Percentiles rank a stretch among this genome's conserved stretches.
These are phyloP conservation scores for Zygotorulaspora chibaensis DNA, from an alignment of 805 yeast species.

Conservation along the genomic window DNA sequence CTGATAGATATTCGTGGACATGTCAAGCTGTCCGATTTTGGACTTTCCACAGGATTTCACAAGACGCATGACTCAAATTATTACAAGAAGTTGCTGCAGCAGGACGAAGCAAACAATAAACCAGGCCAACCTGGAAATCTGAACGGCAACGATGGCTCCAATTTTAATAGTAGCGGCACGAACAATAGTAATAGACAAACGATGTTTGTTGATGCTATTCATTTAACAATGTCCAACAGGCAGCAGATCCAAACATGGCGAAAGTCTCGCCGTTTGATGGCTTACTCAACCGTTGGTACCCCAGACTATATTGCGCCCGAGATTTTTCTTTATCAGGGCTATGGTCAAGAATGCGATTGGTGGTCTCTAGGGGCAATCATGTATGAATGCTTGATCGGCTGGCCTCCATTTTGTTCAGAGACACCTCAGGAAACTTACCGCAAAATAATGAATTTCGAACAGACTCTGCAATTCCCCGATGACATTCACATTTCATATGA, in stretches of 20 bases:
- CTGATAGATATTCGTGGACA: constrained; percentile 78
- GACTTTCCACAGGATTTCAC: constrained; percentile 86
- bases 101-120: constrained; percentile 41
- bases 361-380: constrained; percentile 95
- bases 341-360: constrained; percentile 97
- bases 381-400: constrained; percentile 93
- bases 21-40: constrained; percentile 82
- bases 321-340: constrained; percentile 86
- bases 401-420: constrained; percentile 97
- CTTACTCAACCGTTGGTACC: constrained; percentile 93
- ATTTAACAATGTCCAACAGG: constrained; percentile 88
- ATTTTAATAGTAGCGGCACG: constrained; percentile 17
- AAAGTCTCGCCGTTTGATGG: constrained; percentile 86
- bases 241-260: constrained; percentile 97
- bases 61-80: constrained; percentile 88
- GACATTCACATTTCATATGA: constrained; percentile 87
- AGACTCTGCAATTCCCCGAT: constrained; percentile 82
- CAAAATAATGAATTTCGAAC: constrained; percentile 88
- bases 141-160: constrained; percentile 12
- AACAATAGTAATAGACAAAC: constrained; percentile 57
- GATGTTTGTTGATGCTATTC: constrained; percentile 89
- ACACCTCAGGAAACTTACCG: constrained; percentile 92
- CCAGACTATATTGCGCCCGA: constrained; percentile 97
- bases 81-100: constrained; percentile 75
- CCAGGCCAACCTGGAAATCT: constrained; percentile 32